These are phyloP conservation scores for Mucor saturninus DNA, from an alignment of 371 early-diverging fungal genomes.

Conservation along the genomic window DNA sequence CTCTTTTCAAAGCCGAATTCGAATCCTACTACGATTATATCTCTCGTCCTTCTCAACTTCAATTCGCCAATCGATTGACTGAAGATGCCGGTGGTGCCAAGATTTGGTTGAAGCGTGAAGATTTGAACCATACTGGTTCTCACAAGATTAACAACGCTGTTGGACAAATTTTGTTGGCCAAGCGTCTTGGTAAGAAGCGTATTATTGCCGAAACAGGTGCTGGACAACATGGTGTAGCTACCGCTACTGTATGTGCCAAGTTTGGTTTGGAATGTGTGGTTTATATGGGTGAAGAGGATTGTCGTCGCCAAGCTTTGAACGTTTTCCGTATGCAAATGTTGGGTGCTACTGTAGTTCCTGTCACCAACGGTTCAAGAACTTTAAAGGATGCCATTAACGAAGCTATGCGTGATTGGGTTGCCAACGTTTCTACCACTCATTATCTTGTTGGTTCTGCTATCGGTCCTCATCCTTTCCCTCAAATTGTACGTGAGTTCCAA, in stretches of 20 bases:
- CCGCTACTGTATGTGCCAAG: slow-evolving; percentile 97
- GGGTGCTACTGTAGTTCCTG: slow-evolving; percentile 93
- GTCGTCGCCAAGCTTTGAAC: slow-evolving; percentile 91
- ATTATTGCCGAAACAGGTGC: slow-evolving; percentile 99
- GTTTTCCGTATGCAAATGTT: slow-evolving; percentile 95
- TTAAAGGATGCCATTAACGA: slow-evolving; percentile 98
- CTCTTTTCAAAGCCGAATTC: slow-evolving; percentile 90
- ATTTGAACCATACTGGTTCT: slow-evolving; percentile 97
- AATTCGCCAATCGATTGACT: slow-evolving; percentile 86
- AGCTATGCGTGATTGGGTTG: slow-evolving; percentile 98
- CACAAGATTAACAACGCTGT: slow-evolving; percentile 99
- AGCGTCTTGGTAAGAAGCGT: slow-evolving; percentile 93
- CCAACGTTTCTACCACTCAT: slow-evolving; percentile 92
- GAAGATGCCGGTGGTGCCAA: slow-evolving; percentile 81
- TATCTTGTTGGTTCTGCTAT: slow-evolving; percentile 97
- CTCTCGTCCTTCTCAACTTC: slow-evolving; percentile 89
- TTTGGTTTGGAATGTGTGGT: slow-evolving; percentile 94
- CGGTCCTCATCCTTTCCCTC: slow-evolving; percentile 95
- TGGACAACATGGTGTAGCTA: slow-evolving; percentile 98
- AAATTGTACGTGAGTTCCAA: slow-evolving; percentile 96
- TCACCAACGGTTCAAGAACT: slow-evolving; percentile 78
- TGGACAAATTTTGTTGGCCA: slow-evolving; percentile 92
- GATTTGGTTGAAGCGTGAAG: slow-evolving; percentile 98
- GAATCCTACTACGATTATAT: slow-evolving; percentile 89
- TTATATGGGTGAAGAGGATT: slow-evolving; percentile 98